Conservation (phyloP, 2,329 filamentous ascomycete species). For the Chalaropsis ovoidea region DNA sequence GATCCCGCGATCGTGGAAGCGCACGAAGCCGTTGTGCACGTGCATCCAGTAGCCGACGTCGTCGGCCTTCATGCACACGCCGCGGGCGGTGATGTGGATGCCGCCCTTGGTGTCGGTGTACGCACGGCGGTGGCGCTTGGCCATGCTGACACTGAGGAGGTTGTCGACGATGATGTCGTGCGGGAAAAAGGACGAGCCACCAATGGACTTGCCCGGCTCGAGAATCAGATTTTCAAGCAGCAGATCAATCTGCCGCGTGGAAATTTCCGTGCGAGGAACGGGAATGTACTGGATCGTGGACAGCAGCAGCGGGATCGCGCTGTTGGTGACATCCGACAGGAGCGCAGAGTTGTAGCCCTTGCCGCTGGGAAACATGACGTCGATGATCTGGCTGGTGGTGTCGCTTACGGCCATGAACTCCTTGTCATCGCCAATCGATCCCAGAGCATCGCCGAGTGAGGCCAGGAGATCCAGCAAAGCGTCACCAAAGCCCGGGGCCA, state of each 20-base stretch:
- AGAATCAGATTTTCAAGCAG: slow-evolving; percentile 84
- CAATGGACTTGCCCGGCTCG: slow-evolving; percentile 75
- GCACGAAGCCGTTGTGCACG: slow-evolving; percentile 63
- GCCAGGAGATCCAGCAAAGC: slow-evolving; percentile 5
- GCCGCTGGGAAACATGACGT: slow-evolving; percentile 57
- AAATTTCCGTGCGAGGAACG: slow-evolving; percentile 80
- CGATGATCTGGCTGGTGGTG: slow-evolving; percentile 56
- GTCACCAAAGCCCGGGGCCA: slow-evolving; percentile 37
- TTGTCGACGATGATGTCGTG: slow-evolving; percentile 72
- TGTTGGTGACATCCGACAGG: slow-evolving; percentile 62
- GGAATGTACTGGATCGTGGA: slow-evolving; percentile 76
- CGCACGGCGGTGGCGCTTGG: slow-evolving; percentile 11
- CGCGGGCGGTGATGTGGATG: slow-evolving; percentile 61
- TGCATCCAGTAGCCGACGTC: slow-evolving; percentile 87
- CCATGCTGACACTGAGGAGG: slow-evolving; percentile 66
- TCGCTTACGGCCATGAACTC: slow-evolving; percentile 60
- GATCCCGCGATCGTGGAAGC: slow-evolving; percentile 71
- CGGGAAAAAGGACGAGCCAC: slow-evolving; percentile 79
- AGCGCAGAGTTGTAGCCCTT: slow-evolving; percentile 58
- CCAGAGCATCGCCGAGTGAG: slow-evolving; percentile 39
- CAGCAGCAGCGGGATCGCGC: slow-evolving; percentile 70
- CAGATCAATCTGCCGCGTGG: slow-evolving; percentile 72
- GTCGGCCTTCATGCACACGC: slow-evolving; percentile 71
- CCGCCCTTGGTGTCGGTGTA: slow-evolving; percentile 51
- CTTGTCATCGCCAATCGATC: slow-evolving; percentile 59